Conservation (phyloP, 1,284 basidiomycete genomes). For the Papiliotrema fonsecae region DNA sequence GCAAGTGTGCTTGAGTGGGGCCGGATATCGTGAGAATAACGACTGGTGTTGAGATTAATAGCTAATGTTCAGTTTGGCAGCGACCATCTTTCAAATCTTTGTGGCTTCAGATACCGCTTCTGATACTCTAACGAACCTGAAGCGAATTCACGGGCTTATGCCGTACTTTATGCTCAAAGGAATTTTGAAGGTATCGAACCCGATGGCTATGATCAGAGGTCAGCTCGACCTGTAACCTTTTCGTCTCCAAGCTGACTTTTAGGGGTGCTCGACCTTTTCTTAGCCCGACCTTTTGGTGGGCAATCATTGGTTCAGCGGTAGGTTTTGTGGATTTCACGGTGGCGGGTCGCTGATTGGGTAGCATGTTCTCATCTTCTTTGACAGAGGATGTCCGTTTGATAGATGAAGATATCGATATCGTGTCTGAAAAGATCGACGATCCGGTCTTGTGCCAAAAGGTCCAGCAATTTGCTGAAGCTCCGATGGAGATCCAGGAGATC, state of each 20-base stretch:
- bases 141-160: constrained; percentile 93
- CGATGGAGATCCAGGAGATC: constrained; percentile 77
- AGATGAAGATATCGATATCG: constrained; percentile 76
- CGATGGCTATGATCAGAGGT: constrained; percentile 89
- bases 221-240: no score
- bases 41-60: neutral
- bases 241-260: no score
- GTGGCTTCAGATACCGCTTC: constrained; percentile 90
- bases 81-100: constrained; percentile 92
- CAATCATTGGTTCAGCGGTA: constrained; percentile 82
- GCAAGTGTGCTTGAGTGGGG: constrained; percentile 92
- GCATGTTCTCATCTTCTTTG: constrained; percentile 91
- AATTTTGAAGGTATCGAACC: constrained; percentile 89
- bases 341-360: constrained; percentile 34
- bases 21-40: constrained; percentile 70
- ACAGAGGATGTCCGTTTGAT: constrained; percentile 81
- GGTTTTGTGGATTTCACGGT: constrained; percentile 9
- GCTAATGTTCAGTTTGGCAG: constrained; percentile 63
- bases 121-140: constrained; percentile 78
- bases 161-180: constrained; percentile 95
- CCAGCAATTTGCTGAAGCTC: constrained; percentile 76
- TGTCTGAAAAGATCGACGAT: constrained; percentile 85
- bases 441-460: constrained; percentile 83
- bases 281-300: constrained; percentile 96
- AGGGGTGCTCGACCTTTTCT: constrained; percentile 85